Conservation (phyloP, 441 rosid species). For the Adansonia rubrostipa region DNA sequence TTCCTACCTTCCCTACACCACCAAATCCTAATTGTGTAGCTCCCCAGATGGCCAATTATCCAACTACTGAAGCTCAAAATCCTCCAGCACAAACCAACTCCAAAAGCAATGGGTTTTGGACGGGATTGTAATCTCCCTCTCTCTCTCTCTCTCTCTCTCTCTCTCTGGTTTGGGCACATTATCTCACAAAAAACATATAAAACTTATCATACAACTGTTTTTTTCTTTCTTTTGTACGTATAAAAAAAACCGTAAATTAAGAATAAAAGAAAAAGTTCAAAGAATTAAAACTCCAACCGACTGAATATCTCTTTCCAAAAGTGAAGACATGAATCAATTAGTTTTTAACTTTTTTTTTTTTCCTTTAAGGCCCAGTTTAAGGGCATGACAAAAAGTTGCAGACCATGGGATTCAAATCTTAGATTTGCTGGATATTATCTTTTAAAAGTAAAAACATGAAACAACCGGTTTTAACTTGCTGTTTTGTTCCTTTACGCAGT, state of each 20-base stretch:
- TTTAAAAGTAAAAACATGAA: too few species aligned
- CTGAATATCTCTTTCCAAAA: too few species aligned
- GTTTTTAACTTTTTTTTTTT: not conserved
- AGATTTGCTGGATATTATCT: too few species aligned
- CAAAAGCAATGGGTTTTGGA: slow-evolving; percentile 9
- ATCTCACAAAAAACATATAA: not conserved
- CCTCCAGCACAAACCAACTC: not conserved
- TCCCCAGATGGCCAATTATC: not conserved
- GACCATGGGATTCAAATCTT: too few species aligned
- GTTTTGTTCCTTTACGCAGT: not conserved
- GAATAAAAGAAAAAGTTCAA: too few species aligned
- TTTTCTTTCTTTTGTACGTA: too few species aligned
- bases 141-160: not conserved
- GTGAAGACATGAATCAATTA: too few species aligned
- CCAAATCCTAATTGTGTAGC: slow-evolving; percentile 1
- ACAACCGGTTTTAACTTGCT: too few species aligned
- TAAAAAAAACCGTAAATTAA: too few species aligned
- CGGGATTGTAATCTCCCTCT: slow-evolving; percentile 1
- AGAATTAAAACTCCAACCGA: too few species aligned
- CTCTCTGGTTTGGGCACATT: not conserved
- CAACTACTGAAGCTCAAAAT: not conserved
- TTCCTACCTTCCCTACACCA: slow-evolving; percentile 1
- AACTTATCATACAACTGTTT: not conserved
- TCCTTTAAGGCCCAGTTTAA: too few species aligned
- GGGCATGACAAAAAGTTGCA: too few species aligned